These are phyloP conservation scores for Ceratobasidium sp. DNA, from an alignment of 1,284 basidiomycete genomes.

Conservation along the genomic window DNA sequence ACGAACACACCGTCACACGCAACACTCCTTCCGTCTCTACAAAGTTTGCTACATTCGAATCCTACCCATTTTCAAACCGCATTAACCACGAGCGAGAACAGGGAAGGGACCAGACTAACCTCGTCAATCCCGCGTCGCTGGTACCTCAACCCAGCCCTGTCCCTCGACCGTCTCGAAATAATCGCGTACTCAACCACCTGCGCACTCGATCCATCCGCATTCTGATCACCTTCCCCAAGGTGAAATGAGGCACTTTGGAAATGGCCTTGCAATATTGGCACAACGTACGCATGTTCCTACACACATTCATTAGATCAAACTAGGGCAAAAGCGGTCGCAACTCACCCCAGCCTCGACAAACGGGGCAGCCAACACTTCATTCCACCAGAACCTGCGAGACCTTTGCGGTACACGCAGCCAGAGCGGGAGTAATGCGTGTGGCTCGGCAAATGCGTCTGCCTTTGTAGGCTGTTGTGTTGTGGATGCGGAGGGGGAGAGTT, in stretches of 20 bases:
- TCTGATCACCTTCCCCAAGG: conserved; percentile 54
- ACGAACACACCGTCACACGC: conserved; percentile 70
- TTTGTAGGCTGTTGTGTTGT: neutral
- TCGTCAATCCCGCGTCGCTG: conserved; percentile 64
- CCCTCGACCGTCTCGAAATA: conserved; percentile 61
- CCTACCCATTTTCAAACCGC: conserved; percentile 19
- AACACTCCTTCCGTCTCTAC: conserved; percentile 73
- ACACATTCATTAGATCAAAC: neutral
- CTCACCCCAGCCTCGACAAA: conserved; percentile 79
- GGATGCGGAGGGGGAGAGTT: neutral
- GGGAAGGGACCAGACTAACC: neutral
- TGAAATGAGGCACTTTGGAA: conserved; percentile 75
- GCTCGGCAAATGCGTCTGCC: conserved; percentile 69
- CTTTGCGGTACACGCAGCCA: conserved; percentile 85
- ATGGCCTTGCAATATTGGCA: conserved; percentile 92
- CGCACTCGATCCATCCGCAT: conserved; percentile 25
- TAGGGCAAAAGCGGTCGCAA: conserved; percentile 1
- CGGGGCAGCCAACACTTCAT: conserved; percentile 80
- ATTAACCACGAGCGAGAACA: neutral
- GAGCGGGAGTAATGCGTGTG: conserved; percentile 74
- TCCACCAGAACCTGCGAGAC: conserved; percentile 78
- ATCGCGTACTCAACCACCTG: conserved; percentile 57
- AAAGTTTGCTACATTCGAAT: conserved; percentile 64
- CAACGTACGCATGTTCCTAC: conserved; percentile 80
- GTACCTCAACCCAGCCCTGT: conserved; percentile 63